Evolutionary conservation across 73 alveolate genomes (phyloP).

Genomic region (Paramecium sonneborni): DNA sequence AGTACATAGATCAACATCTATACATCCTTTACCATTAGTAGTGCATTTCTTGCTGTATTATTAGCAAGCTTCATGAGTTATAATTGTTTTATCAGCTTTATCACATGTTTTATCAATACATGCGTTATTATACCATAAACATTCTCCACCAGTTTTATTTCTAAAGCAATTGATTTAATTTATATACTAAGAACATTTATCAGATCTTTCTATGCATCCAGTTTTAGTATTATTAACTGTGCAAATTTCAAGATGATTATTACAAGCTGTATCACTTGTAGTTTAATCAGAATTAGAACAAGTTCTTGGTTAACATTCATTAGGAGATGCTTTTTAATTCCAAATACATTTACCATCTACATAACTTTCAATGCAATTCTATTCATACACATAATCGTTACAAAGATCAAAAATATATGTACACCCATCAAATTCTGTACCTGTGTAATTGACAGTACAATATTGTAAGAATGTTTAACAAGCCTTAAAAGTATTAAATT

Average conservation of each 20-base stretch:
- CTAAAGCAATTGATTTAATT: not conserved
- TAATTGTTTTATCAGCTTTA: conserved; percentile 10
- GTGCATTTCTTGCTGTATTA: not conserved
- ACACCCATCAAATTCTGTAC: conserved; percentile 26
- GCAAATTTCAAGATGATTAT: not conserved
- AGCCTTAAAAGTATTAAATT: not conserved
- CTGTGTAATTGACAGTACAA: conserved; percentile 27
- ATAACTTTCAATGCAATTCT: not conserved
- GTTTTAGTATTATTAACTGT: conserved; percentile 15
- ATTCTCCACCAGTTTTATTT: not conserved
- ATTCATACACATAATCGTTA: not conserved
- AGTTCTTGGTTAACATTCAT: not conserved
- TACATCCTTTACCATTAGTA: conserved; percentile 38
- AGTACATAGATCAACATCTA: not conserved
- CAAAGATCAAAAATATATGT: not conserved
- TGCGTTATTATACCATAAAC: conserved; percentile 23
- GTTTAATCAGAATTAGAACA: not conserved
- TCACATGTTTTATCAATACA: conserved; percentile 27
- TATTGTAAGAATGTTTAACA: not conserved
- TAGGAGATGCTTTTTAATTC: conserved; percentile 34
- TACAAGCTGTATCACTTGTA: conserved; percentile 10
- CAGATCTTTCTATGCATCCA: conserved; percentile 23
- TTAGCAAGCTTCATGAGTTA: conserved; percentile 19
- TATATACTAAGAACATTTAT: not conserved
- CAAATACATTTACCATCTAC: not conserved